phyloP scores from a whole-genome alignment of 306 rosid species.

The Corylus avellana region DNA sequence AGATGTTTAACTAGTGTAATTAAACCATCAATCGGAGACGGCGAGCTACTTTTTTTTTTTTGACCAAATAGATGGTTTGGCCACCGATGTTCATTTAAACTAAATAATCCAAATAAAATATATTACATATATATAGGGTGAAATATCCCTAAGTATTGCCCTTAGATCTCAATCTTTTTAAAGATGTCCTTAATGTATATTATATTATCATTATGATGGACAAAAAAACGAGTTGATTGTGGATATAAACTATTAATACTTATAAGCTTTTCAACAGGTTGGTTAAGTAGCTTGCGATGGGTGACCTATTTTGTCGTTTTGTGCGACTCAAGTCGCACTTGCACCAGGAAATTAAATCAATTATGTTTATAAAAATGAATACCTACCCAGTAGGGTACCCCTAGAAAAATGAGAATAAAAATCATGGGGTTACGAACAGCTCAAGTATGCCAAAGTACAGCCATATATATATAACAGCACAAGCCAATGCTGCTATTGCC shows the following conservation, averaged over 20 bases:
- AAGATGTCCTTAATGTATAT: too few relatives aligned
- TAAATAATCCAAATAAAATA: too few relatives aligned
- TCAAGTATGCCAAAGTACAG: conserved; percentile 71
- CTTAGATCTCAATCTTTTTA: too few relatives aligned
- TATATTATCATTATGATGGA: too few relatives aligned
- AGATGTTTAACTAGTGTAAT: too few relatives aligned
- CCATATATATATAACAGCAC: conserved; percentile 75
- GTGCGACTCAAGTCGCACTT: not conserved
- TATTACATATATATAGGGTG: too few relatives aligned
- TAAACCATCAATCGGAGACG: too few relatives aligned
- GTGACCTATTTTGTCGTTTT: not conserved
- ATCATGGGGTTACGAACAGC: conserved; percentile 51
- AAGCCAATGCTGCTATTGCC: conserved; percentile 67
- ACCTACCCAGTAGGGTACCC: conserved; percentile 87
- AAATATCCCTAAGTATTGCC: too few relatives aligned
- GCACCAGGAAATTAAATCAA: not conserved
- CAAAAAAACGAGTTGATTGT: not conserved
- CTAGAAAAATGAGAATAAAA: conserved; percentile 47
- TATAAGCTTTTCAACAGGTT: not conserved
- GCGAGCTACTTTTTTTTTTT: too few relatives aligned
- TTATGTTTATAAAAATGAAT: not conserved
- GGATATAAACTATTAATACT: not conserved
- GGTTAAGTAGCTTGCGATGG: not conserved
- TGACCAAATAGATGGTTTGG: too few relatives aligned
- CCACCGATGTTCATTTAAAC: too few relatives aligned